These are phyloP conservation scores for Leptographium flavum DNA, from an alignment of 2,329 filamentous ascomycete genomes.

Conservation along the genomic window DNA sequence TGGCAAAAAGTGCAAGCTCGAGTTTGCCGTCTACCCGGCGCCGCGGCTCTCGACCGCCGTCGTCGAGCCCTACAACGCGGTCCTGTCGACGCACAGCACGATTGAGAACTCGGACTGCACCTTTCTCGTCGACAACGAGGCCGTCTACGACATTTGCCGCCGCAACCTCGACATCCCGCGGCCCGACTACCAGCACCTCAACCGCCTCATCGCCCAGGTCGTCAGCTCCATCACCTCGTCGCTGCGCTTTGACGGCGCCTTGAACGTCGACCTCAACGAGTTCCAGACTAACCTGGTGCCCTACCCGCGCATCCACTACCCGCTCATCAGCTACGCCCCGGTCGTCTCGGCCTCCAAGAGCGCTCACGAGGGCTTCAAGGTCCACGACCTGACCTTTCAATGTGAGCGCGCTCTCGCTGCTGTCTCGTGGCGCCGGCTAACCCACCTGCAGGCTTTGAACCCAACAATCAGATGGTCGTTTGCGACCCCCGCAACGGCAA, in stretches of 20 bases:
- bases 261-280: slow-evolving; percentile 63
- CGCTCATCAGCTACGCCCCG: slow-evolving; percentile 57
- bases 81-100: slow-evolving; percentile 60
- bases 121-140: slow-evolving; percentile 64
- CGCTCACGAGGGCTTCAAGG: slow-evolving; percentile 78
- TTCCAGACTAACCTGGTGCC: slow-evolving; percentile 67
- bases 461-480: slow-evolving; percentile 68
- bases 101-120: slow-evolving; percentile 68
- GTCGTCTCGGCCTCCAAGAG: slow-evolving; percentile 62
- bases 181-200: slow-evolving; percentile 56
- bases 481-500: slow-evolving; percentile 62
- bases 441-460: slow-evolving; percentile 51
- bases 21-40: slow-evolving; percentile 59
- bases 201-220: slow-evolving; percentile 59
- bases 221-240: slow-evolving; percentile 63
- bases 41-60: slow-evolving; percentile 56
- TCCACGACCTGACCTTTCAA: slow-evolving; percentile 61
- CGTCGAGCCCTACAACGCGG: slow-evolving; percentile 62
- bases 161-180: slow-evolving; percentile 57
- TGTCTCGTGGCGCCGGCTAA: not conserved
- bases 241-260: slow-evolving; percentile 56
- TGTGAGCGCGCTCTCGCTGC: slow-evolving; percentile 31
- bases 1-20: slow-evolving; percentile 65
- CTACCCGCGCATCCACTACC: slow-evolving; percentile 62
- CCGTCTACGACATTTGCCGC: slow-evolving; percentile 62